Evolutionary conservation across 1,284 basidiomycete genomes (phyloP), one percentile per base, ranked within the genome.

Genomic region (Ustilago shanxiensis): DNA sequence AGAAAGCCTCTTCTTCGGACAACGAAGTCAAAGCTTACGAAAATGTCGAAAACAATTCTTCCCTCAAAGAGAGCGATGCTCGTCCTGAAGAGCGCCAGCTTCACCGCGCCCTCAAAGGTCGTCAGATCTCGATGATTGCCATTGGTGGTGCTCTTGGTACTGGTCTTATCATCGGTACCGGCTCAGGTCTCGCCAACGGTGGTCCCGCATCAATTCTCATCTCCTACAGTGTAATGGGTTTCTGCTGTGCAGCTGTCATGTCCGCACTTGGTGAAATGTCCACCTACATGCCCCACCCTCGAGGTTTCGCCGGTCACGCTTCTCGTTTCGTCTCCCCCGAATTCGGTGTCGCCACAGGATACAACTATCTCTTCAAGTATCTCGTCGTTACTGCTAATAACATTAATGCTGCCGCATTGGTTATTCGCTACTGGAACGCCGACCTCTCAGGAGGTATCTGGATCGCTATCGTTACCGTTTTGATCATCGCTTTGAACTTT

Each of bases 81-180:
- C 58, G 70, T 9, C 68, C 71, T 18, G 60, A 79, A 47, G 75
- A 79, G 54, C 74, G 75, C 4, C 66, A 81, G 57, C 69, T 81
- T 24, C 75, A 80, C 55, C 66, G 79, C 20, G 75, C 89, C 13
- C 88, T 92, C 63, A 90, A 91, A 41, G 57, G 68, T 20, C 61
- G 71, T 51, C 85, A 86, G 79, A 91, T 92, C 54, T 90, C 90
- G 28, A 92, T 92, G 91, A 92, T 87, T 65, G 83, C 83, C 52
- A 71, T 80, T 29, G 76, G 82, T 24, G 80, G 80, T 49, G 74
- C 73, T 3, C 68, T 81, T 24, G 79, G 80, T 9, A 93, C 92
- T 26, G 93, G 93, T 83, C 87, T 93, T 20, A 91, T 93, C 75
- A 93, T 93, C 76, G 92, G 92, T 50, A 89, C 87, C 7, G 88